Evolutionary conservation across 169 alveolate genomes (phyloP).

Genomic region (Toxoplasma gondii): DNA sequence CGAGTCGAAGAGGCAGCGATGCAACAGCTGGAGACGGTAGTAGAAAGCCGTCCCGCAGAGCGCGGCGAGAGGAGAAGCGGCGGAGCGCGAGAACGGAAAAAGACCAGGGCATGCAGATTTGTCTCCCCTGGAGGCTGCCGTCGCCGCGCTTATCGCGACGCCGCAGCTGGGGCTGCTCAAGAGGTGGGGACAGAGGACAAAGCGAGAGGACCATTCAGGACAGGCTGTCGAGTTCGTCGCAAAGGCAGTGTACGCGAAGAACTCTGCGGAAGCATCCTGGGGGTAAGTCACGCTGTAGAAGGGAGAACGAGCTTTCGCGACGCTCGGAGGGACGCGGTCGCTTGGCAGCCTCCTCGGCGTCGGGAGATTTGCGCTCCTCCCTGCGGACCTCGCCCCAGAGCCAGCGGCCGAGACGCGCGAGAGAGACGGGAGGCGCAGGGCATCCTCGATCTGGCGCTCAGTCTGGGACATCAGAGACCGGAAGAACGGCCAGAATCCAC

Average conservation of each 20-base stretch:
- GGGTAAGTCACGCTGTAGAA: background rate
- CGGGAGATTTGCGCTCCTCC: background rate
- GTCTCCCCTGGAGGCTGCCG: background rate
- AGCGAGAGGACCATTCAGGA: background rate
- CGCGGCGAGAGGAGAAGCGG: background rate
- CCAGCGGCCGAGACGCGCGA: background rate
- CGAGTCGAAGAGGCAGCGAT: background rate
- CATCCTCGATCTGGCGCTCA: slow-evolving; percentile 48
- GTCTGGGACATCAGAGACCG: slow-evolving; percentile 12
- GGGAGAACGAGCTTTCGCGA: background rate
- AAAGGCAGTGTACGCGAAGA: background rate
- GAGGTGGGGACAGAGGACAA: background rate
- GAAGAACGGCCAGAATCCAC: slow-evolving; percentile 62
- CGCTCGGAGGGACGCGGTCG: too few species aligned
- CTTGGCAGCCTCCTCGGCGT: too few species aligned
- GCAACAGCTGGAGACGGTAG: background rate
- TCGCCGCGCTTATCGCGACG: background rate
- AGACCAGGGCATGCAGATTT: background rate
- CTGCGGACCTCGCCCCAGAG: background rate
- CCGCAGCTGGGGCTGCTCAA: background rate
- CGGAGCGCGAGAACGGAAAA: background rate
- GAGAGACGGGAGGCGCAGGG: background rate
- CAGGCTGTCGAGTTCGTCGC: background rate
- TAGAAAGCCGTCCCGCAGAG: background rate
- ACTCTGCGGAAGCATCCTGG: background rate